These are phyloP conservation scores for Alloteropsis angusta DNA, from an alignment of 202 grass and related monocot genomes.

Conservation along the genomic window DNA sequence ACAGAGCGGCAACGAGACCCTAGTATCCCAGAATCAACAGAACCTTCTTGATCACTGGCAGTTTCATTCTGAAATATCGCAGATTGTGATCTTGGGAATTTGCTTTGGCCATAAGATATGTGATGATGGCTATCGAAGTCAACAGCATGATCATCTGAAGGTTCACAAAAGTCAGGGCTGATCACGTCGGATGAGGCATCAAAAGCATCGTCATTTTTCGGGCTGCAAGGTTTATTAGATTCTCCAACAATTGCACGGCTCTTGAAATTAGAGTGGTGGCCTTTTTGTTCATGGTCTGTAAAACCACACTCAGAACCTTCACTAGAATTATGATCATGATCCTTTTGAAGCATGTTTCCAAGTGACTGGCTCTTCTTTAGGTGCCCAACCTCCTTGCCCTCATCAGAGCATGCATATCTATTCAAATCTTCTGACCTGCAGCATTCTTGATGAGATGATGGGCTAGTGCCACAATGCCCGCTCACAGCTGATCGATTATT, in stretches of 20 bases:
- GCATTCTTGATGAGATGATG: constrained; percentile 43
- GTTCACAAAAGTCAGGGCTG: constrained; percentile 29
- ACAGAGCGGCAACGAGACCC: constrained; percentile 36
- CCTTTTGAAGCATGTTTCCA: constrained; percentile 46
- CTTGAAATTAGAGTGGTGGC: constrained; percentile 22
- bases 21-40: constrained; percentile 32
- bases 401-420: constrained; percentile 33
- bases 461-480: constrained; percentile 27
- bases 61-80: constrained; percentile 40
- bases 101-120: constrained; percentile 25
- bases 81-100: constrained; percentile 52
- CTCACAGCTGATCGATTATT: constrained; percentile 39
- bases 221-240: neutral
- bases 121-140: constrained; percentile 23
- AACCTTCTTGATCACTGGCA: constrained; percentile 27
- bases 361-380: constrained; percentile 45
- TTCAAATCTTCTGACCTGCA: constrained; percentile 47
- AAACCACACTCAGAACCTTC: constrained; percentile 15
- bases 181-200: constrained; percentile 32
- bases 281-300: constrained; percentile 9
- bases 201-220: constrained; percentile 21
- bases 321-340: constrained; percentile 17
- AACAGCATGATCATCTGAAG: constrained; percentile 24
- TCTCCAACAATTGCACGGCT: constrained; percentile 25
- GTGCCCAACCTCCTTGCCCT: constrained; percentile 10